Evolutionary conservation across 805 yeast species (phyloP), one percentile per base, ranked within the genome.

Genomic region (Yarrowia alimentaria): DNA sequence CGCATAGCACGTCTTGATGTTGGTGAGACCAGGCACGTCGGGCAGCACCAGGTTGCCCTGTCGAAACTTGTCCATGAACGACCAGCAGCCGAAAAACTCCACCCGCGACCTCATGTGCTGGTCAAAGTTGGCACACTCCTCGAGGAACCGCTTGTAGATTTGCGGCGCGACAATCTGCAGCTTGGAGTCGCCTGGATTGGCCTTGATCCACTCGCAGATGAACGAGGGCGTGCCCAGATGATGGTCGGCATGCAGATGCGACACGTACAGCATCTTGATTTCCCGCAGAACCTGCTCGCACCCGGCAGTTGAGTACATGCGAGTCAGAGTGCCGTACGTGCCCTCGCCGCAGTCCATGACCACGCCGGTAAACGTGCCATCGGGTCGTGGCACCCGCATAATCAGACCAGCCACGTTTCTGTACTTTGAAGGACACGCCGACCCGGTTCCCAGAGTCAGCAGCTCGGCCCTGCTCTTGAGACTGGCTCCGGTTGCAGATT

Each of bases 201-300:
- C 59, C 17, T 31, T 18, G 6, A 55, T 45, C 95, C 97, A 90
- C 56, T 78, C 79, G 29, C 73, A 71, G 20, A 93, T 71, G 3
- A 93, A 64, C 5, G 87, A 76, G 7, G 84, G 68, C 5, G 85
- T 72, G 0, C 99, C 99, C 32, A 93, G 68, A 65, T 91, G 97
- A 64, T 93, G 99, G 64, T 93, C 99, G 0, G 98, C 99, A 66
- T 93, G 99, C 59, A 91, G 71, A 70, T 93, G 99, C 58, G 95
- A 84, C 50, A 93, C 69, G 60, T 78, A 85, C 16, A 91, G 69
- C 50, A 86, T 53, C 24, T 75, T 69, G 53, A 90, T 66, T 59
- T 90, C 94, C 31, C 67, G 57, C 55, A 90, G 72, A 2, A 84
- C 65, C 17, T 62, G 60, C 2, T 60, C 59, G 1, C 71, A 56